Conservation (phyloP, 495 filamentous ascomycete genomes). For the Hypoxylon subgilvum region DNA sequence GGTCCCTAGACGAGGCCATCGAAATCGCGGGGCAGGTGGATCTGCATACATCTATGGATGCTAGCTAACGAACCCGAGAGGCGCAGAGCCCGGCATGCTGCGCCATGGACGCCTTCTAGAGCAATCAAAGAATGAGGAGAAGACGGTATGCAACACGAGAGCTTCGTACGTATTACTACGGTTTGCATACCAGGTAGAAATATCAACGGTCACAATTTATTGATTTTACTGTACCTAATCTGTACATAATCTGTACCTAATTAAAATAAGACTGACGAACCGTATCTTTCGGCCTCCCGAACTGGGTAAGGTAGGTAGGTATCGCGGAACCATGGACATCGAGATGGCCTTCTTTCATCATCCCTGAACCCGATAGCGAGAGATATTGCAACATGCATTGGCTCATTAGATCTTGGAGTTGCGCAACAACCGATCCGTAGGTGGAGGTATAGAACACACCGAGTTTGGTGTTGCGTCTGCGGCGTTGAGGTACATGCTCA, state of each 20-base stretch:
- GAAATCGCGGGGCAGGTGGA: conserved; percentile 38
- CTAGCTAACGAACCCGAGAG: conserved; percentile 37
- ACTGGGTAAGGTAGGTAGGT: no score
- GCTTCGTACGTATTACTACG: conserved; percentile 12
- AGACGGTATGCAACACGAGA: background rate
- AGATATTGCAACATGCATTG: conserved; percentile 31
- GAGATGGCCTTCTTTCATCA: conserved; percentile 31
- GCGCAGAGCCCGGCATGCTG: conserved; percentile 28
- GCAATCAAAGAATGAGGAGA: conserved; percentile 11
- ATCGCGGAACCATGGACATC: conserved; percentile 21
- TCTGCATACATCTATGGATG: no score
- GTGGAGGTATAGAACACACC: conserved; percentile 23
- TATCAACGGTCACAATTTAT: background rate
- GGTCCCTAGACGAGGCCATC: conserved; percentile 29
- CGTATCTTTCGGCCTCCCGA: no score
- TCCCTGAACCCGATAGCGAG: conserved; percentile 26
- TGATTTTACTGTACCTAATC: background rate
- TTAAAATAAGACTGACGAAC: no score
- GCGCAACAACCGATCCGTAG: conserved; percentile 24
- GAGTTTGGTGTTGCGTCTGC: conserved; percentile 4
- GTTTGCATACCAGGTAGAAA: conserved; percentile 5
- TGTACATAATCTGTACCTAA: no score
- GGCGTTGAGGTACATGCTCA: conserved; percentile 1
- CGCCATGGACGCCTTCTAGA: conserved; percentile 24
- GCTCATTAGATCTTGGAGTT: conserved; percentile 22